Evolutionary conservation across 164 flowering plant species (phyloP), one percentile per base, ranked within the genome.

Genomic region (Vitis amurensis): DNA sequence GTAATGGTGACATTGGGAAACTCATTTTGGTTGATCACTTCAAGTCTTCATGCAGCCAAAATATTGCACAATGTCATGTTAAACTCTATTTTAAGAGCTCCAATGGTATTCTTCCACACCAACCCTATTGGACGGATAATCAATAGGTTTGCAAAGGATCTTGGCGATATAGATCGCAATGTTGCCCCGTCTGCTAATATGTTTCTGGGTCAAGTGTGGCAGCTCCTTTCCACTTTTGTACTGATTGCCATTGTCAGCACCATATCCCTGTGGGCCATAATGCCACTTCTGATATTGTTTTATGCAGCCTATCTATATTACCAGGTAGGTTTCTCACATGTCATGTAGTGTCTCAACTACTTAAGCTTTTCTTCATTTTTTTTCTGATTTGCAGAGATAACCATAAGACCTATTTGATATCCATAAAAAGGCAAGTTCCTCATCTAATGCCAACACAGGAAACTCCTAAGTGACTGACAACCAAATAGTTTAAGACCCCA

Each of bases 41-140:
- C 94, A 68, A 95, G 98, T 83, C 92, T 93, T 75, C 85, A 75
- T 79, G 99, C 98, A 48, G 90, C 99, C 55, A 87, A 79, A 85
- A 83, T 84, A 68, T 72, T 95, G 82, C 99, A 95, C 72, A 89
- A 91, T 71, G 83, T 86, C 9, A 91, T 93, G 98, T 88, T 95
- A 37, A 74, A 66, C 58, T 84, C 97, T 29, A 89, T 95, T 14
- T 69, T 95, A 69, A 79, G 94, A 82, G 96, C 98, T 75, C 99
- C 98, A 15, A 95, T 95, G 98, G 84, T 93, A 10, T 95, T 95
- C 81, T 93, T 95, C 75, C 96, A 95, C 66, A 91, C 97, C 27
- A 93, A 91, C 79, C 99, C 98, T 55, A 77, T 82, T 63, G 99
- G 99, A 44, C 79, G 99, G 62, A 81, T 95, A 66, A 90, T 95